Base-by-base conservation (phyloP, 2,329 filamentous ascomycete genomes). In the Metarhizium brunneum region DNA sequence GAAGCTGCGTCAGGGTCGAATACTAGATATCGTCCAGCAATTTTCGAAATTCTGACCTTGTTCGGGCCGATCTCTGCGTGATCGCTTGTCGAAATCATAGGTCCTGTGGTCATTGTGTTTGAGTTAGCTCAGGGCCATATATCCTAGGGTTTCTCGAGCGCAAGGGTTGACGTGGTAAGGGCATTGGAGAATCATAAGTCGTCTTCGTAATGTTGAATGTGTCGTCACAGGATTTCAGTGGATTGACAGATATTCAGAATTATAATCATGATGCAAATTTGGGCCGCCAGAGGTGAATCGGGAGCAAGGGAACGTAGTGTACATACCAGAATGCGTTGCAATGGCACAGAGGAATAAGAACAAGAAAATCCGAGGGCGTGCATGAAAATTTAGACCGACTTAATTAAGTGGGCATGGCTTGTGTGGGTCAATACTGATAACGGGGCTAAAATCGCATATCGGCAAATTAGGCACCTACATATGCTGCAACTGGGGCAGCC, bases 1-100 rank as follows among this genome's bases (percentile, higher is more conserved):
- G 87, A 85, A 58, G 91, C 87, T 60, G 85, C 84, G 66, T 91
- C 83, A 64, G 90, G 83, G 68, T 95, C 90, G 76, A 96, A 97
- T 62, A 99, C 78, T 58, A 96, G 83, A 74, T 92, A 96, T 61
- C 88, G 86, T 62, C 86, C 85, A 50, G 85, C 85, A 58, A 96
- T 84, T 67, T 82, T 79, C 61, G 89, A 92, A 66, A 97, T 94
- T 58, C 90, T 85, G 60, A 96, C 81, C 11, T 82, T 83, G 32
- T 53, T 54, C n/a, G 6, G 5, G 25, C 35, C 18, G 13, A 30
- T 48, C 20, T 16, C 25, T 8, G 25, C 30, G 13, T 14, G 18
- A 10, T 29, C 45, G 13, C 14, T 11, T 38, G 6, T 45, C 38
- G n/a, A 10, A 7, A 13, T 18, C 18, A 48, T 50, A 10, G 2